Evolutionary conservation across 75 land plant genomes (phyloP).

Genomic region (Picea sitchensis): DNA sequence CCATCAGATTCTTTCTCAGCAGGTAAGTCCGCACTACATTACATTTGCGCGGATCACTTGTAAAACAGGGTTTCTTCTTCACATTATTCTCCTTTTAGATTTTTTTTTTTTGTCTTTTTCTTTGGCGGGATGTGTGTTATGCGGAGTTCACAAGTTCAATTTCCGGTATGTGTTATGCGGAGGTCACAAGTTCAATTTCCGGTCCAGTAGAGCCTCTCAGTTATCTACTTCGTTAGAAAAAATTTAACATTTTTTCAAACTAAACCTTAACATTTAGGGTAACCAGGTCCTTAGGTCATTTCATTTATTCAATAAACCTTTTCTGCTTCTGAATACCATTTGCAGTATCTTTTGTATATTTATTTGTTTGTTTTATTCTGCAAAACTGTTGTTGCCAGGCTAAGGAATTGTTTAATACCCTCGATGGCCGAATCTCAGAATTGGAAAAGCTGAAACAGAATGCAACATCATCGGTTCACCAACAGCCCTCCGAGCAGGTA

Average conservation of each 20-base stretch:
- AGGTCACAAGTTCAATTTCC: no score
- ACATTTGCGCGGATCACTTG: no score
- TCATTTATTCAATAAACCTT: no score
- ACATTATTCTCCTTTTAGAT: neutral
- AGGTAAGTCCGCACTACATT: neutral
- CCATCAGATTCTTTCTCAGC: slow-evolving; percentile 37
- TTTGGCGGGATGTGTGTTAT: no score
- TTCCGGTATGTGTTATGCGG: neutral
- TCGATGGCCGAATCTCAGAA: slow-evolving; percentile 20
- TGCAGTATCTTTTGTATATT: neutral
- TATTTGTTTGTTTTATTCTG: no score
- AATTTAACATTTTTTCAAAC: neutral
- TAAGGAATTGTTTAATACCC: slow-evolving; percentile 18
- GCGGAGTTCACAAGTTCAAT: no score
- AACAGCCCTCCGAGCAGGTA: no score
- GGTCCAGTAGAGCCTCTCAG: no score
- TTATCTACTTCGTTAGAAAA: neutral
- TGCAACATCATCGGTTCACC: neutral
- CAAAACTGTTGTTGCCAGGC: slow-evolving; percentile 4
- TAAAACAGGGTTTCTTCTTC: neutral
- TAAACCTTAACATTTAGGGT: no score
- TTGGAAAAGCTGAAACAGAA: slow-evolving; percentile 18
- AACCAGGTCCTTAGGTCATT: no score
- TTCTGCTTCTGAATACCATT: neutral
- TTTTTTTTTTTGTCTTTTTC: no score